Base-by-base conservation (phyloP, 1,284 basidiomycete genomes). In the Apiotrichum gracile region DNA sequence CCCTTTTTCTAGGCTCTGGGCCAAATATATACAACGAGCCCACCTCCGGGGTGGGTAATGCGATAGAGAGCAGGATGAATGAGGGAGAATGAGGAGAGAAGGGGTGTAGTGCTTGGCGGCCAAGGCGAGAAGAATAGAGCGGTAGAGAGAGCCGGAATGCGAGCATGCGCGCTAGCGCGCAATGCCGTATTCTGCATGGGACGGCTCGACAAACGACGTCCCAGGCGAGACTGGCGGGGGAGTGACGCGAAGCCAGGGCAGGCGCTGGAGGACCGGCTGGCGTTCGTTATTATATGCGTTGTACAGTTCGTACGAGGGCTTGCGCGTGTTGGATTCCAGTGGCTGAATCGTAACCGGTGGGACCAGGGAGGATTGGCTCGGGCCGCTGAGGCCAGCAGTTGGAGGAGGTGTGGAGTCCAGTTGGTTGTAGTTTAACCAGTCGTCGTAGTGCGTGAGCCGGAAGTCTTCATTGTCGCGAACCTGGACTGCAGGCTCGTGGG, bases 371-470 rank as follows among this genome's bases (percentile, higher is more conserved):
- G 39, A 2, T 26, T 35, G 51, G 9, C 7, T 33, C 13, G 45
- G 16, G 22, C 14, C 29, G 42, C 16, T 33, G 14, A 21, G 29
- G 40, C 35, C 38, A 13, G 25, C 19, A 1, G 35, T 19, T 21
- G 41, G 25, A 5, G 33, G 43, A 6, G 41, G 26, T 16, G 41
- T n/a, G 2, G 2, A 16, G 19, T 31, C 9, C 21, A 29, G n/a
- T 7, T 21, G 1, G 21, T 49, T 45, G 40, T 49, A 58, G 13
- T 44, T 24, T 2, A 54, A 27, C 57, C 57, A 58, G 39, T 52
- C 41, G 34, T 58, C 57, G 40, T 49, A 51, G 34, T 45, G 22
- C 5, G 57, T 42, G 27, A 41, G 25, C 27, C 49, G 49, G 12
- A 46, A 40, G 41, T 47, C 40, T 19, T 26, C 38, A 26, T 45